Base-by-base conservation (phyloP, 2,329 filamentous ascomycete species). In the Acrocalymma vagum region DNA sequence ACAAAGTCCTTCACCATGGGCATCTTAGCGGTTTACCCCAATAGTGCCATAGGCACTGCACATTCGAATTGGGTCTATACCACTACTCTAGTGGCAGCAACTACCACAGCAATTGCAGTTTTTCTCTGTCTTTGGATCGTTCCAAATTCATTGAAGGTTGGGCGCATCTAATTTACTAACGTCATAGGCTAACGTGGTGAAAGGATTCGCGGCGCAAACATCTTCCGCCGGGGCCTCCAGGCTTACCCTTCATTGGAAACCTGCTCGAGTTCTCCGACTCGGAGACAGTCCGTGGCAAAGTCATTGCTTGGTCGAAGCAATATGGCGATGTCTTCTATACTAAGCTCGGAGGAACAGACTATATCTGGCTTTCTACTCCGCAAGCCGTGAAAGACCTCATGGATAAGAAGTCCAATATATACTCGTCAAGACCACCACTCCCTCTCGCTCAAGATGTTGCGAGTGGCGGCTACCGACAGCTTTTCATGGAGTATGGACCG, bases 301-400 rank as follows among this genome's bases (percentile, higher is more conserved):
- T 33, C 18, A 13, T 13, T 13, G 18, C 6, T 9, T 49, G 45
- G 45, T 33, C 28, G 13, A 27, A 22, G 10, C 14, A 42, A 14
- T 45, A 45, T 36, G 45, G 45, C 16, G 45, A 49, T 17, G 6
- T 49, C 5, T 49, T 49, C 16, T 18, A 41, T 5, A 49, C 45
- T 4, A 39, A 25, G 22, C 32, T 41, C n/a, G 45, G 45, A 14
- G 39, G 29, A 6, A 49, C 45, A 11, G 42, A 45, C 21, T 49
- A 45, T 21, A 34, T 49, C 22, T 49, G 42, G 45, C 33, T 49
- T n/a, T 45, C 43, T 17, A 26, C 31, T 2, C 38, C 38, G 13
- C 29, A 49, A 17, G 36, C 40, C 3, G 42, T 49, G 10, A 49
- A 49, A 26, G 45, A 49, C 27, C 42, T 45, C 3, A 45, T 49